These are phyloP conservation scores for Mesotaenium endlicherianum DNA, from an alignment of 139 green algal species.

Conservation along the genomic window DNA sequence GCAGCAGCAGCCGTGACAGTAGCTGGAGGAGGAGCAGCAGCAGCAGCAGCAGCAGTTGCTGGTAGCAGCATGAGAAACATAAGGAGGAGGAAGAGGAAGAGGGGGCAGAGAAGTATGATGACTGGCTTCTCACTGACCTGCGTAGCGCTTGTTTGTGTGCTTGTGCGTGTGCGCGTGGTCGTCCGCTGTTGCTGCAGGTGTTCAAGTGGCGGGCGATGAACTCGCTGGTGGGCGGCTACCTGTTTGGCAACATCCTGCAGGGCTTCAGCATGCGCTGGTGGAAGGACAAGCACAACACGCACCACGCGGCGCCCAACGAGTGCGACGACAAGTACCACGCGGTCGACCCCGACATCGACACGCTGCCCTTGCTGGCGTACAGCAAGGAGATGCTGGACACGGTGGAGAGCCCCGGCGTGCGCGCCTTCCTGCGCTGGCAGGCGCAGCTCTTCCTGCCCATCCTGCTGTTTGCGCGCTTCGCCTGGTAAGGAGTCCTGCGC, in stretches of 20 bases:
- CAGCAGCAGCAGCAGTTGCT: too few species aligned
- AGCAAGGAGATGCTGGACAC: slow-evolving; percentile 57
- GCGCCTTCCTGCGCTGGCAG: slow-evolving; percentile 56
- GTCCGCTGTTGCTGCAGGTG: slow-evolving; percentile 53
- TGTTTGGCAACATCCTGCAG: slow-evolving; percentile 58
- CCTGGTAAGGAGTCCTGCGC: slow-evolving; percentile 54
- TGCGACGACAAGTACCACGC: slow-evolving; percentile 53
- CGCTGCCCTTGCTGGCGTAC: slow-evolving; percentile 73
- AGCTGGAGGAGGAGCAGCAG: too few species aligned
- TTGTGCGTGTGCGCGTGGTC: too few species aligned
- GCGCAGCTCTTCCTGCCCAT: slow-evolving; percentile 68
- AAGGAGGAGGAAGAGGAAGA: too few species aligned
- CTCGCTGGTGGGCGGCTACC: slow-evolving; percentile 55
- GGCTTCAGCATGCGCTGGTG: slow-evolving; percentile 72
- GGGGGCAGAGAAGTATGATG: too few species aligned
- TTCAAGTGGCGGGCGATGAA: slow-evolving; percentile 59
- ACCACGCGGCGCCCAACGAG: slow-evolving; percentile 72
- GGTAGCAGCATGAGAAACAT: too few species aligned
- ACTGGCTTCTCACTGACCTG: too few species aligned
- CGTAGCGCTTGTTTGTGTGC: too few species aligned
- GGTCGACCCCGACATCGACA: slow-evolving; percentile 78
- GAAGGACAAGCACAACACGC: slow-evolving; percentile 77
- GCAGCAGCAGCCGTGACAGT: too few species aligned
- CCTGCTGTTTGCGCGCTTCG: slow-evolving; percentile 64
- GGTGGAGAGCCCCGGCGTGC: slow-evolving; percentile 35